These are phyloP conservation scores for Prunus mira DNA, from an alignment of 306 rosid species.

Conservation along the genomic window DNA sequence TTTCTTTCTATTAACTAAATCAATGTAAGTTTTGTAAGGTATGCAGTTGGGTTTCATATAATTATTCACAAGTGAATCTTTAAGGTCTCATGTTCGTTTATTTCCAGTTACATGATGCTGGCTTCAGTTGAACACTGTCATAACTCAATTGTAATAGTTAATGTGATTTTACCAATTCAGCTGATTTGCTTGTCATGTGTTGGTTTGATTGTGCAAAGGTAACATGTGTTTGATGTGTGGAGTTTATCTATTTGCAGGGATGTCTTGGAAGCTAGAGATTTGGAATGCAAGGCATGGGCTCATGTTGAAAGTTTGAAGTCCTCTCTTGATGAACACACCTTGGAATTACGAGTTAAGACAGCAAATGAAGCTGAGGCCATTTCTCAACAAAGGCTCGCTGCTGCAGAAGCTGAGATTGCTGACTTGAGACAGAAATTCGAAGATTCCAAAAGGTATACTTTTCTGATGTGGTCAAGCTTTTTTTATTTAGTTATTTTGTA, in stretches of 20 bases:
- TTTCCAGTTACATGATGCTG: neutral
- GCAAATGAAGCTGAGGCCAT: constrained; percentile 95
- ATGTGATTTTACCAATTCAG: neutral
- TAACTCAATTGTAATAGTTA: neutral
- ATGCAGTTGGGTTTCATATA: neutral
- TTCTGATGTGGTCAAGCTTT: neutral
- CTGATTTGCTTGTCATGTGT: neutral
- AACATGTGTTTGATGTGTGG: neutral
- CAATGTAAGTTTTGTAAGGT: neutral
- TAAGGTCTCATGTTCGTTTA: neutral
- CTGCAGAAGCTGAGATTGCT: constrained; percentile 92
- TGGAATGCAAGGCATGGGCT: constrained; percentile 87
- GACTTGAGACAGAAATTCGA: constrained; percentile 71
- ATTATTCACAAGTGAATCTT: neutral
- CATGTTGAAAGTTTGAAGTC: constrained; percentile 69
- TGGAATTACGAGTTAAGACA: constrained; percentile 86
- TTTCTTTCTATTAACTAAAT: neutral
- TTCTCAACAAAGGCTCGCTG: constrained; percentile 90
- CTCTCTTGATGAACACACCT: constrained; percentile 77
- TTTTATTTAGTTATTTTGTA: neutral
- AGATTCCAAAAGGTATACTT: constrained; percentile 67
- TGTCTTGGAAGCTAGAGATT: constrained; percentile 74
- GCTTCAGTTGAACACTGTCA: neutral
- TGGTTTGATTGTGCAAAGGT: constrained; percentile 5
- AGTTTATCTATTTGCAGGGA: constrained; percentile 53